Evolutionary conservation across 75 land plant species (phyloP), one percentile per base, ranked within the genome.

Genomic region (Picea sitchensis): DNA sequence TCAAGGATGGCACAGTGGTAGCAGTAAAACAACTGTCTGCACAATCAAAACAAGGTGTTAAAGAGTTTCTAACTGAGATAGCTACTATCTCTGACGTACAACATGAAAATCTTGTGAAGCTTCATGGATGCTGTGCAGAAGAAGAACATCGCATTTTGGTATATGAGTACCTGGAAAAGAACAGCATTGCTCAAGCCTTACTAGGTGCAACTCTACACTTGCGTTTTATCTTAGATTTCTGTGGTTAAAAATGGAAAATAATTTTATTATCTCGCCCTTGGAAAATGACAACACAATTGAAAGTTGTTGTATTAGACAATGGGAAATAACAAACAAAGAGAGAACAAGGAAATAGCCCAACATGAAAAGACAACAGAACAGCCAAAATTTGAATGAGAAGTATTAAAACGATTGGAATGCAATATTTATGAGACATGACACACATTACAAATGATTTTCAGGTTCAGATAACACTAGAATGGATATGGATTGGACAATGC

Each of bases 1-100:
- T 92, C 23, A 26, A 63, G 67, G 85, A 83, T 83, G 93, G 86
- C 13, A 73, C 65, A 18, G 12, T 64, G 20, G 83, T 91, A n/a
- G 95, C 93, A 26, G 85, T 91, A 12, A 92, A 92, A 69, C 80
- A 81, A 21, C 83, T 90, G 23, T 84, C 83, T 11, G 81, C 81
- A 34, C 83, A 86, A 62, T 83, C 90, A 0, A 76, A 84, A 78
- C 76, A 86, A 81, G 94, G 93, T 26, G 87, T 80, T 44, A 69
- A 84, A 51, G 94, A 92, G 67, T 92, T 92, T 64, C 76, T 88
- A 17, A 77, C 84, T 77, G 94, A 92, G 80, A 34, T 92, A 34
- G 38, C 75, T 14, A 78, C 87, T 13, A 81, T 92, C 18, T 75
- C 84, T 4, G 72, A 83, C 68, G 83, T 88, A 31, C 65, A 76